A percentile compares a stretch with the other conserved stretches of the same genome.
Conservation (phyloP, 257 asterid genomes). For the Datura wrightii region DNA sequence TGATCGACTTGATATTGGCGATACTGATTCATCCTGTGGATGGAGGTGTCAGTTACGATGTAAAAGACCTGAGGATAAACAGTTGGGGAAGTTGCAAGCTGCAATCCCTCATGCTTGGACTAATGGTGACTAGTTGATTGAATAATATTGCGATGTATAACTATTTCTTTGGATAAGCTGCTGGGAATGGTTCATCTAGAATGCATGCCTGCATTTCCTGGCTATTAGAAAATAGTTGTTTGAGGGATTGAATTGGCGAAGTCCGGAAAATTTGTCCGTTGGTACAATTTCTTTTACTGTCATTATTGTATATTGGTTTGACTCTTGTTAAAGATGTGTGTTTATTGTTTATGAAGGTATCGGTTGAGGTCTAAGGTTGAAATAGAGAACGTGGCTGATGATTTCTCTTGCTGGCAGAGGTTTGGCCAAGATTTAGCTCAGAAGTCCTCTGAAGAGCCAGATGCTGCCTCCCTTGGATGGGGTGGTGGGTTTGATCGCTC, state of each 20-base stretch:
- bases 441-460: slow-evolving; percentile 60
- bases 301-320: background rate
- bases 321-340: background rate
- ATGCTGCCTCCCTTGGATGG: slow-evolving; percentile 71
- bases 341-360: slow-evolving; percentile 56
- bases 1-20: background rate
- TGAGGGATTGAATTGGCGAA: background rate
- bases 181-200: background rate
- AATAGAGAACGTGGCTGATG: slow-evolving; percentile 66
- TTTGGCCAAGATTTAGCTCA: slow-evolving; percentile 59
- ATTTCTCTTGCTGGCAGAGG: slow-evolving; percentile 88
- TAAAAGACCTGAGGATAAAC: background rate
- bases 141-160: background rate
- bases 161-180: background rate
- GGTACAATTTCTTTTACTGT: background rate
- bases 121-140: background rate
- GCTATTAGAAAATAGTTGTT: background rate
- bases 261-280: background rate
- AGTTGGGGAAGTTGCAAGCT: background rate
- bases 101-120: background rate
- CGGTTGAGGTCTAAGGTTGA: slow-evolving; percentile 90
- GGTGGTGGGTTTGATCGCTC: slow-evolving; percentile 71
- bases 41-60: background rate
- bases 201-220: background rate
- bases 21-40: background rate